phyloP scores from a whole-genome alignment of 345 rosid genomes.

The Citrus inodora region DNA sequence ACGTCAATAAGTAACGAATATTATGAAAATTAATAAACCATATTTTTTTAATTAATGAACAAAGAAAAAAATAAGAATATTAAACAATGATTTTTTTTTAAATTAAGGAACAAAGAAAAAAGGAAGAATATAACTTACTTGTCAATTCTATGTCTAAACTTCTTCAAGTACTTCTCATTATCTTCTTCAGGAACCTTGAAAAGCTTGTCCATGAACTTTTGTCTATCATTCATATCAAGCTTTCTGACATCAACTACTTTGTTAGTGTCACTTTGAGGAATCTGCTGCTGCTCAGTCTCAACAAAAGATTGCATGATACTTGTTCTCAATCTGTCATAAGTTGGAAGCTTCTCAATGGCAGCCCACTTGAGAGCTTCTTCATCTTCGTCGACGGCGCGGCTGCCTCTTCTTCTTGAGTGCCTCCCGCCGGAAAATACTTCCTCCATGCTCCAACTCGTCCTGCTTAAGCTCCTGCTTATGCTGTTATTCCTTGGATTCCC shows the following conservation, averaged over 20 bases:
- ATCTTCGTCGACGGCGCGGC: constrained; percentile 51
- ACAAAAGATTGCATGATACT: constrained; percentile 53
- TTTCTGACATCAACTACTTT: constrained; percentile 60
- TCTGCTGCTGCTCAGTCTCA: constrained; percentile 34
- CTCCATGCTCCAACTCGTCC: constrained; percentile 59
- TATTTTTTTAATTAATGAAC: too few species aligned
- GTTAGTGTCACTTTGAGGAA: not conserved
- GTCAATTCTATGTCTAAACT: constrained; percentile 71
- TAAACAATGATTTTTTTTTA: too few species aligned
- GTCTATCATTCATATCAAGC: constrained; percentile 60
- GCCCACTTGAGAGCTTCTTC: constrained; percentile 98
- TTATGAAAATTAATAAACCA: too few species aligned
- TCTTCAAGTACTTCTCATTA: constrained; percentile 68
- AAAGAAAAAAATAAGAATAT: too few species aligned
- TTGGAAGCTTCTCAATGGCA: constrained; percentile 86
- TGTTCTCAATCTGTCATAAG: constrained; percentile 73
- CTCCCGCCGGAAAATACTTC: constrained; percentile 49
- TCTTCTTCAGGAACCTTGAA: constrained; percentile 88
- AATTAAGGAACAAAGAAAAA: too few species aligned
- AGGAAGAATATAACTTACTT: constrained; percentile 35
- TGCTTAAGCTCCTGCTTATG: constrained; percentile 61
- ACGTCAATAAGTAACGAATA: too few species aligned
- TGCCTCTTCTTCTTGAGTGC: constrained; percentile 48
- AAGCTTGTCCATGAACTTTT: constrained; percentile 65
- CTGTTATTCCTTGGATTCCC: constrained; percentile 9